phyloP scores from a whole-genome alignment of 208 protist species.

The Leptomonas pyrrhocoris region DNA sequence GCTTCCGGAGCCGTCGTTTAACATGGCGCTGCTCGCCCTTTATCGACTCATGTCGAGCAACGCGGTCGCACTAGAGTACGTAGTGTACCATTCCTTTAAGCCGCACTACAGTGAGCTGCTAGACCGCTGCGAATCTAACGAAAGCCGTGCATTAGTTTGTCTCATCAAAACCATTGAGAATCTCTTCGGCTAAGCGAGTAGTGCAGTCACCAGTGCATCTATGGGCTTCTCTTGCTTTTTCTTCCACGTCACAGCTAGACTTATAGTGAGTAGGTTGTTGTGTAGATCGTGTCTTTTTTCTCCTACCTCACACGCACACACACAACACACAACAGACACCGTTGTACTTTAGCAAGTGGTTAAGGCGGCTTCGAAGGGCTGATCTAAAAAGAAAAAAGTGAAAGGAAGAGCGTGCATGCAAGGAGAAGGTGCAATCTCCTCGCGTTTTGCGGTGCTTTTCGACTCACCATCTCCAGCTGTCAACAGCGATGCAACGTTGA shows the following conservation, averaged over 20 bases:
- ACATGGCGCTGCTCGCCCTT: conserved; percentile 76
- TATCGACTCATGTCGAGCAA: conserved; percentile 60
- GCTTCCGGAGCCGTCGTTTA: conserved; percentile 66
- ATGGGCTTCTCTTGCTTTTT: no score
- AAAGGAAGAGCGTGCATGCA: no score
- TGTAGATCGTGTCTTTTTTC: no score
- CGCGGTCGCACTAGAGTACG: conserved; percentile 33
- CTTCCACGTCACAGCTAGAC: no score
- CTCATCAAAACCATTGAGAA: conserved; percentile 66
- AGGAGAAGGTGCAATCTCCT: neutral
- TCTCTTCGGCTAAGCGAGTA: conserved; percentile 31
- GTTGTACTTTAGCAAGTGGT: no score
- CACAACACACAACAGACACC: no score
- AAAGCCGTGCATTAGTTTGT: conserved; percentile 66
- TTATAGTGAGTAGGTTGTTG: no score
- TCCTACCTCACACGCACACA: no score
- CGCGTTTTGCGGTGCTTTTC: neutral
- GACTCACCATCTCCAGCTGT: neutral
- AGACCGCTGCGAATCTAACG: conserved; percentile 47
- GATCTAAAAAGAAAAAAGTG: no score
- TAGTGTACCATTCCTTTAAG: conserved; percentile 43
- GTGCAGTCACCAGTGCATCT: no score
- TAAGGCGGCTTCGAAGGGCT: no score
- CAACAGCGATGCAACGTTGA: no score
- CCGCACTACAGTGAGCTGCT: conserved; percentile 50